Conservation (phyloP, 768 basidiomycete genomes). For the Lactarius akahatsu region DNA sequence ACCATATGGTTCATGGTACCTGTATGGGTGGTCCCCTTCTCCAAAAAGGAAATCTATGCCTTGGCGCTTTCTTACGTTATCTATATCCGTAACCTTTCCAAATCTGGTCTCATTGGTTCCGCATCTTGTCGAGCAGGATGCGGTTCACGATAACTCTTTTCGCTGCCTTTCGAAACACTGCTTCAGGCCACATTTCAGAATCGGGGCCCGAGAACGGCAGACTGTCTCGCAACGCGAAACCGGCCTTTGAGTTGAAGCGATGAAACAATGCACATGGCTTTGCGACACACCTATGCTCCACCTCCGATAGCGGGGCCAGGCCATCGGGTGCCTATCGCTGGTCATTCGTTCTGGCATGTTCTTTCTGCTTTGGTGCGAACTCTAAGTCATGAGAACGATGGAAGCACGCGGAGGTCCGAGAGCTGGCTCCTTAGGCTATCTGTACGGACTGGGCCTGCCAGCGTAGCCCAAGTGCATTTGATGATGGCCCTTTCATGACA, state of each 20-base stretch:
- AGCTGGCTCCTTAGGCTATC: background rate
- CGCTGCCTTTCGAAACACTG: background rate
- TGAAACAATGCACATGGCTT: background rate
- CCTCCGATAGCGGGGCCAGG: background rate
- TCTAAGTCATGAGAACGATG: background rate
- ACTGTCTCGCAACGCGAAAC: background rate
- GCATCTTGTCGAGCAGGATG: background rate
- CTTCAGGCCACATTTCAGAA: constrained; percentile 15
- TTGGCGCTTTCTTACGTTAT: background rate
- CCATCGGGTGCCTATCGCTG: background rate
- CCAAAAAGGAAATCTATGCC: background rate
- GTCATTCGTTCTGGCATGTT: background rate
- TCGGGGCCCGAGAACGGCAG: background rate
- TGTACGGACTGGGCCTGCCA: background rate
- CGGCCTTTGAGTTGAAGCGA: background rate
- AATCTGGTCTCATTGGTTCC: background rate
- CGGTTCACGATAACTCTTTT: background rate
- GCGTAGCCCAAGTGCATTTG: background rate
- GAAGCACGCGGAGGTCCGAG: background rate
- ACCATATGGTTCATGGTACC: constrained; percentile 8
- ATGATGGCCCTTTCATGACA: background rate
- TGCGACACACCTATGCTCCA: background rate
- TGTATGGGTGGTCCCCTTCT: background rate
- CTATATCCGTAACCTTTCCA: background rate
- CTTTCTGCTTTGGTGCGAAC: background rate